Base-by-base conservation (phyloP, 768 basidiomycete genomes). In the Jaapia argillacea region DNA sequence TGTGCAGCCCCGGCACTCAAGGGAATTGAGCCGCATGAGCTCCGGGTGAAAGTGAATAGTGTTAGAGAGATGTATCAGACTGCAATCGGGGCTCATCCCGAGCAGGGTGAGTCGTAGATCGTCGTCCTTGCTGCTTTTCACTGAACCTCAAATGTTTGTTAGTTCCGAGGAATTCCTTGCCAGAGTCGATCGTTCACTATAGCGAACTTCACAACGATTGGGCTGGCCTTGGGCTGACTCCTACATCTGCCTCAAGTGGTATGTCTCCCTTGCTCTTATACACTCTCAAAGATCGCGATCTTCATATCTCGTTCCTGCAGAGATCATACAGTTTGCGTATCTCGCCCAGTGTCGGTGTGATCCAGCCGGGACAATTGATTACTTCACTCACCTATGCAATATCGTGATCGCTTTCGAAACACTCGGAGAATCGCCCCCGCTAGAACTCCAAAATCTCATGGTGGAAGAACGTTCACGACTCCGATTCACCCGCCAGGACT, bases 281-380 rank as follows among this genome's bases (percentile, higher is more conserved):
- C 14, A 18, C 4, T 24, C 26, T 33, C 26, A 21, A 13, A 35
- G 25, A 35, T 48, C 36, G 38, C 39, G 41, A 26, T 48, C 12
- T 13, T 10, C 26, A 47, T 16, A 46, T 37, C 38, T 36, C 31
- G 12, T 33, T 23, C 28, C 13, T 22, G 16, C 50, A 90, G 87
- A 83, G 20, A 64, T 86, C 10, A 69, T 91, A 42, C 65, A 66
- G n/a, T 89, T 86, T 56, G 85, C 79, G 1, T 91, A 90, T 53
- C 61, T 80, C 44, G 80, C 85, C 0, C 85, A 90, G 58, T 83
- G 78, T 54, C 81, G 85, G 46, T 91, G 88, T 58, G 79, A 89
- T 53, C 85, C 85, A 24, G 64, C 60, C 3, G 62, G 68, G 27
- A 88, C 85, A 0, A 50, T 76, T 3, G 56, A 62, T 12, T 83